Evolutionary conservation across 2,329 filamentous ascomycete species (phyloP).

Genomic region (Trichophyton verrucosum): DNA sequence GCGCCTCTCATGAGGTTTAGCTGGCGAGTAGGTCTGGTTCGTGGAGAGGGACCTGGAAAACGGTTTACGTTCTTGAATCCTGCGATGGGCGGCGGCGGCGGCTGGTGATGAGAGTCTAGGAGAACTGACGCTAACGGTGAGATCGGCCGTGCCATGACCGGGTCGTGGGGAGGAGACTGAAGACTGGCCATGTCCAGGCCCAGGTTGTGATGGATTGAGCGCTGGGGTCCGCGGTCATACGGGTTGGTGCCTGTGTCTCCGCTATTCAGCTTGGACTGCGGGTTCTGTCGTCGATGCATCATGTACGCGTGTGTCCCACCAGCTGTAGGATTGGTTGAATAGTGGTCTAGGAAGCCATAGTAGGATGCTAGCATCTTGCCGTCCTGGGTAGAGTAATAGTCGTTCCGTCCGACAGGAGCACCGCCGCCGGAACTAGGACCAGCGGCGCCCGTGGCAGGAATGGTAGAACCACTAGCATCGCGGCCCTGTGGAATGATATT

Average conservation of each 20-base stretch:
- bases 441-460: constrained; percentile 18
- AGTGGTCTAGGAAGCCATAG: constrained; percentile 88
- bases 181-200: not conserved
- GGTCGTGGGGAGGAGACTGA: constrained; percentile 19
- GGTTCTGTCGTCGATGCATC: constrained; percentile 36
- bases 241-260: not conserved
- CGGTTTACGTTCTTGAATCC: constrained; percentile 23
- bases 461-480: constrained; percentile 13
- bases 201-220: not conserved
- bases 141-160: constrained; percentile 16
- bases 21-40: constrained; percentile 22
- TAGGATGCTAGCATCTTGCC: constrained; percentile 98
- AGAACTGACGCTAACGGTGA: constrained; percentile 34
- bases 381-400: constrained; percentile 91
- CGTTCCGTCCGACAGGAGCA: constrained; percentile 49
- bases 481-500: constrained; percentile 37
- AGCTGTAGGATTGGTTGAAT: constrained; percentile 60
- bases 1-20: constrained; percentile 19
- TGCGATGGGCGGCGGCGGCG: constrained; percentile 21
- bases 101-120: constrained; percentile 38
- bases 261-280: constrained; percentile 41
- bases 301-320: constrained; percentile 51
- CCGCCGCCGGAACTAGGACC: too few species aligned
- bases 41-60: constrained; percentile 16
- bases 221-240: not conserved